A percentile compares a stretch with the other conserved stretches of the same genome.
Evolutionary conservation across 495 filamentous ascomycete species (phyloP).

Genomic region (Pseudomonodictys pantanalensis): DNA sequence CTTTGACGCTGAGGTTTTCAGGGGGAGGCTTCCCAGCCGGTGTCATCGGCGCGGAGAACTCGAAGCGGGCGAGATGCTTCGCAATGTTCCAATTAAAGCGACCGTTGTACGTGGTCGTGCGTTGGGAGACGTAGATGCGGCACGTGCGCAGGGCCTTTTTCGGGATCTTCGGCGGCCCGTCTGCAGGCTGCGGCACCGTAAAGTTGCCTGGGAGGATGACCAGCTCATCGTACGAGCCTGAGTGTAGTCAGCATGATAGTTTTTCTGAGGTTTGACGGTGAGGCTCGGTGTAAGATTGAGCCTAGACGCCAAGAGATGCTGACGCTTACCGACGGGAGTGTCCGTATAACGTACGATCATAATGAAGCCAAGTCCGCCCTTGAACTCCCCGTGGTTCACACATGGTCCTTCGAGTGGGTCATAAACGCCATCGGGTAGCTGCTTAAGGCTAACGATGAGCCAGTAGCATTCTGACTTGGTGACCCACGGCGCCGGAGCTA

Average conservation of each 20-base stretch:
- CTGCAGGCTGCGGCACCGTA: conserved; percentile 32
- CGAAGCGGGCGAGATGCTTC: conserved; percentile 53
- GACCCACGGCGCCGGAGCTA: conserved; percentile 26
- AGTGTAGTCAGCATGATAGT: neutral
- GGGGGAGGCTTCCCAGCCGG: conserved; percentile 24
- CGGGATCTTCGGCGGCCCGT: conserved; percentile 29
- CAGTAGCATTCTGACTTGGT: conserved; percentile 30
- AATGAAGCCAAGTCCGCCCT: conserved; percentile 48
- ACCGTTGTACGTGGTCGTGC: conserved; percentile 50
- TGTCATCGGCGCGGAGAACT: conserved; percentile 43
- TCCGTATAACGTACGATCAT: conserved; percentile 51
- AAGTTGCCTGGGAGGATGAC: conserved; percentile 48
- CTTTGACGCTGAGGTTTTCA: conserved; percentile 39
- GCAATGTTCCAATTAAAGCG: conserved; percentile 53
- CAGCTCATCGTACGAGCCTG: conserved; percentile 52
- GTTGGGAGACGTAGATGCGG: conserved; percentile 52
- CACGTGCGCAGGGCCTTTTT: conserved; percentile 39
- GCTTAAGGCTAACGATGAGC: conserved; percentile 17
- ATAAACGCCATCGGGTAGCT: conserved; percentile 29
- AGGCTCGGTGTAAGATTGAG: too few species aligned
- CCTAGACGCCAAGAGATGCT: neutral
- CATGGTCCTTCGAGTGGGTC: conserved; percentile 24
- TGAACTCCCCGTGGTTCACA: conserved; percentile 30
- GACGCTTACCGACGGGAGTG: conserved; percentile 42
- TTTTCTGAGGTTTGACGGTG: too few species aligned